Conservation (phyloP, 2,329 filamentous ascomycete genomes). For the Dothideomycetidae sp. region DNA sequence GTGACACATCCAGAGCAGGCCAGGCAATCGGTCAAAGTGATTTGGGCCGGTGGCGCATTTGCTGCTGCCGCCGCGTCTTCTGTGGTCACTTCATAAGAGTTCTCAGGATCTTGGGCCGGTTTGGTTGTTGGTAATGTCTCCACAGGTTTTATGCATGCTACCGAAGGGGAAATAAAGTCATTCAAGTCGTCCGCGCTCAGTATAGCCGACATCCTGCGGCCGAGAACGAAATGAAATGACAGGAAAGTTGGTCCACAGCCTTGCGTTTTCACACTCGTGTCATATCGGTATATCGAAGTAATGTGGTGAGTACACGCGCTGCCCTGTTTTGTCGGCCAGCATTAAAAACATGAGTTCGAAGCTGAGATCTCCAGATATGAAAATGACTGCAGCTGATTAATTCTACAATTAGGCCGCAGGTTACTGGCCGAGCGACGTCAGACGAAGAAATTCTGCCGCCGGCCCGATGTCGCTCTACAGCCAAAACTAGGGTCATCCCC, state of each 20-base stretch:
- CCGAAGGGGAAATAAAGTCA: slow-evolving; percentile 95
- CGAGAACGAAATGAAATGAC: too few species aligned
- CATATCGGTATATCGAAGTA: too few species aligned
- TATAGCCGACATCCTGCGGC: slow-evolving; percentile 70
- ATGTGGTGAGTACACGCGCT: too few species aligned
- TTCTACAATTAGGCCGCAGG: not conserved
- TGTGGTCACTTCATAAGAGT: slow-evolving; percentile 74
- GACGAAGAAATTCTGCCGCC: not conserved
- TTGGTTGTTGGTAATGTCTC: slow-evolving; percentile 62
- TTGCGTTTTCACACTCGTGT: too few species aligned
- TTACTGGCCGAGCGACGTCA: not conserved
- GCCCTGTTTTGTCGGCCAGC: too few species aligned
- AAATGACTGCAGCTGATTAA: too few species aligned
- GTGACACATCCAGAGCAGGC: slow-evolving; percentile 97
- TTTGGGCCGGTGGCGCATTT: slow-evolving; percentile 62
- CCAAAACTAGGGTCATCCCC: not conserved
- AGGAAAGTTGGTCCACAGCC: too few species aligned
- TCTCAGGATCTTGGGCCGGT: slow-evolving; percentile 35
- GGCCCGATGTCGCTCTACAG: not conserved
- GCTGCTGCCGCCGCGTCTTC: slow-evolving; percentile 55
- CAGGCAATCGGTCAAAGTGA: slow-evolving; percentile 92
- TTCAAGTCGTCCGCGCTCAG: slow-evolving; percentile 93
- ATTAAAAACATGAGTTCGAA: too few species aligned
- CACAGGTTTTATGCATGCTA: slow-evolving; percentile 95
- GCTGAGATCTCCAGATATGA: too few species aligned